Base-by-base conservation (phyloP, 1,284 basidiomycete species). In the Melanopsichium pennsylvanicum region DNA sequence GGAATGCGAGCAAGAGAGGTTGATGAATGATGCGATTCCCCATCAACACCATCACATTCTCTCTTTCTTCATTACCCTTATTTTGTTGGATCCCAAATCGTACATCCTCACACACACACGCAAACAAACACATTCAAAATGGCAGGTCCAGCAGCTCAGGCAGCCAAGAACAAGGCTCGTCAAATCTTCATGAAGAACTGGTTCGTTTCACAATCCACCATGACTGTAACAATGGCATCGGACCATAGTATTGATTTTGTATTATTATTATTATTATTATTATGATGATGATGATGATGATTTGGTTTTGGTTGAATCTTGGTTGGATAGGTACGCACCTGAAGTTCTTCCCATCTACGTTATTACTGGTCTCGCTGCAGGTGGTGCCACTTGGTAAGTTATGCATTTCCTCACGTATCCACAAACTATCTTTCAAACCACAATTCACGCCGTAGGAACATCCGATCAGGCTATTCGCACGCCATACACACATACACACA, bases 301-400 rank as follows among this genome's bases (percentile, higher is more conserved):
- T n/a, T n/a, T 38, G 42, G 29, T 23, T 27, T 37, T 35, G 36
- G 5, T 22, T 15, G 19, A 18, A 3, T 16, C 29, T 11, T 22
- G 25, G 22, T 16, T 31, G 19, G 16, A 42, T 40, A 71, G 70
- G 70, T 72, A 70, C 48, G 45, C 63, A 13, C 58, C 70, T 19
- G 73, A 72, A 48, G 70, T 75, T 38, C 52, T 75, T 31, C 77
- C 77, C 35, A 78, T 79, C 51, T 67, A 72, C 44, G 54, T 73
- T 34, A 70, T 79, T 41, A 76, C 71, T 31, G 77, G 63, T 52
- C 55, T 70, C 22, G 77, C 77, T 33, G 55, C 62, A 22, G 74
- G 62, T 34, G 77, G 73, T 46, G 76, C 77, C 33, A 56, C 61
- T 16, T 79, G 77, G 77, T 72, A 52, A 67, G 69, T 61, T n/a